These are phyloP conservation scores for Dendrothele bispora DNA, from an alignment of 768 basidiomycete species.

Conservation along the genomic window DNA sequence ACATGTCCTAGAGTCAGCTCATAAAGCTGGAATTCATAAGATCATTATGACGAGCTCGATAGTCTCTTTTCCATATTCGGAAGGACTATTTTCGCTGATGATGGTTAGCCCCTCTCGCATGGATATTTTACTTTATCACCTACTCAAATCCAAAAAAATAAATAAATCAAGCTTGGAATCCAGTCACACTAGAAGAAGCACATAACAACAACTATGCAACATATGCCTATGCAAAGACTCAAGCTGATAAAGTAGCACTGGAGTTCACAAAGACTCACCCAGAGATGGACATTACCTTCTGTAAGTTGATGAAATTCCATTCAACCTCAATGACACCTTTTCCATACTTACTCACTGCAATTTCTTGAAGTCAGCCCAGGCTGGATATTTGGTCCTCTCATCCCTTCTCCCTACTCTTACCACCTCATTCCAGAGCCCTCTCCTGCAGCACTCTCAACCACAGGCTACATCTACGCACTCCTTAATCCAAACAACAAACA, in stretches of 20 bases:
- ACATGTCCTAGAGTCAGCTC: constrained; percentile 10
- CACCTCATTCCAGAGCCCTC: background rate
- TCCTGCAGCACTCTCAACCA: background rate
- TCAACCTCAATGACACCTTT: too few species aligned
- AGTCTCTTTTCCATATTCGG: constrained; percentile 3
- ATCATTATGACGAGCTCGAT: constrained; percentile 7
- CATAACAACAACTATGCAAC: constrained; percentile 5
- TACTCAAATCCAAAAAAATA: background rate
- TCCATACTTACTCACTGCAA: background rate
- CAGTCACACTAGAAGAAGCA: constrained; percentile 12
- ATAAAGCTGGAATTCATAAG: background rate
- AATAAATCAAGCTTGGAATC: constrained; percentile 13
- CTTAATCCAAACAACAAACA: background rate
- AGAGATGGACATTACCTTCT: constrained; percentile 17
- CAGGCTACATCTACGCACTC: background rate
- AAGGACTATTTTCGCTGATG: background rate
- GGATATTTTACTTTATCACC: constrained; percentile 1
- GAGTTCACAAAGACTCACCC: constrained; percentile 14
- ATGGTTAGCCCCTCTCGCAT: background rate
- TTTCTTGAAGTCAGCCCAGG: background rate
- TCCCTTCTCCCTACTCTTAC: background rate
- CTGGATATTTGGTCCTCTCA: background rate
- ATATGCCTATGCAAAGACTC: constrained; percentile 12
- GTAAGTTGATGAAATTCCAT: constrained; percentile 5
- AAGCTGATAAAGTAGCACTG: constrained; percentile 11